Evolutionary conservation across 371 early-diverging fungal species (phyloP), one percentile per base, ranked within the genome.

Genomic region (Paraphysoderma sedebokerense): DNA sequence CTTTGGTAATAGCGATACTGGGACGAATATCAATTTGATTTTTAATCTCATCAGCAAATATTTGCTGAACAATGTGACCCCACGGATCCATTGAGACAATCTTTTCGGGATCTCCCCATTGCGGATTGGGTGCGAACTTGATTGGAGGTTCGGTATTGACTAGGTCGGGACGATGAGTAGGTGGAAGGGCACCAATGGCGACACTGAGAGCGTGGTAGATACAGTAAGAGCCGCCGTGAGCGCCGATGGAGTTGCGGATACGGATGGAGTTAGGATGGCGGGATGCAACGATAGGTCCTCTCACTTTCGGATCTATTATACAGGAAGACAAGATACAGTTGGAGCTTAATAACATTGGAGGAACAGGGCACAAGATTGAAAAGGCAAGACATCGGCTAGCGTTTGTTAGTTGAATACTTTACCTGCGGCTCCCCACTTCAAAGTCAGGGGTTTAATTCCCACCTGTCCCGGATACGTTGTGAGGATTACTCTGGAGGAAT

Each of bases 21-120:
- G 95, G 95, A 38, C 91, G 79, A 27, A 93, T 63, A 55, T 93
- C 95, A 29, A 84, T 45, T 8, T 87, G 91, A 4, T 67, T 50
- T 4, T 81, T 68, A 28, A 85, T 65, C 42, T 85, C 65, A 13
- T 68, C 56, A 44, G 56, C 59, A 59, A 68, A 91, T 17, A 71
- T 66, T 12, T 70, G 58, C 41, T 71, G 74, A 0, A 79, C 75
- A 37, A 77, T 56, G 59, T 91, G 92, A 3, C 95, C 95, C 72
- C 78, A 92, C 7, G 95, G 92, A 55, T 93, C 95, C 47, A 93
- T 56, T 0, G 92, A 87, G 11, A 93, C 95, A 56, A 93, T 92
- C 61, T 85, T 89, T 46, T 73, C 70, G 17, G 88, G 85, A 48
- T 86, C 86, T 30, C 57, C 62, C 95, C 95, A 93, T 20, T 82